phyloP scores from a whole-genome alignment of 495 filamentous ascomycete genomes.

The Aspergillus bertholletiae region DNA sequence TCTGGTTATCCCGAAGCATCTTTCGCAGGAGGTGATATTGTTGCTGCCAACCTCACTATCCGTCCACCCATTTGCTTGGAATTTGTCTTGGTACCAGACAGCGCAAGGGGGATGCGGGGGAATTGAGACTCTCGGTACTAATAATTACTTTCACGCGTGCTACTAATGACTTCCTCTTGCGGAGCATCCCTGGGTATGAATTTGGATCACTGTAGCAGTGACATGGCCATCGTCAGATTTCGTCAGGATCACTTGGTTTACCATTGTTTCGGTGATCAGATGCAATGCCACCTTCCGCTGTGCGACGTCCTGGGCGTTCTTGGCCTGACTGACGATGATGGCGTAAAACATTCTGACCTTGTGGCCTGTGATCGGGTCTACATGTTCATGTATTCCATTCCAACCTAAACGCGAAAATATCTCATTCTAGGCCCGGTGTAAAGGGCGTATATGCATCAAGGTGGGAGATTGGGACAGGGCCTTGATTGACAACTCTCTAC shows the following conservation, averaged over 20 bases:
- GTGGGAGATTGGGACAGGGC: slow-evolving; percentile 26
- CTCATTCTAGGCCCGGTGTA: slow-evolving; percentile 31
- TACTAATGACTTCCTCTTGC: slow-evolving; percentile 35
- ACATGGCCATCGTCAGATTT: slow-evolving; percentile 14
- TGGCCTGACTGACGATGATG: slow-evolving; percentile 20
- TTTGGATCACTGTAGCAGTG: slow-evolving; percentile 30
- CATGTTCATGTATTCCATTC: slow-evolving; percentile 12
- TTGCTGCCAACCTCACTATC: slow-evolving; percentile 8
- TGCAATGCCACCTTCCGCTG: slow-evolving; percentile 43
- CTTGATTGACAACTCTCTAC: slow-evolving; percentile 52
- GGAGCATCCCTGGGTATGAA: slow-evolving; percentile 23
- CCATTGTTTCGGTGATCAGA: slow-evolving; percentile 41
- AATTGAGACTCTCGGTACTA: no score
- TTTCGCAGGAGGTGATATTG: slow-evolving; percentile 28
- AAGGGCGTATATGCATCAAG: slow-evolving; percentile 48
- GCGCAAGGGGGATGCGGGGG: no score
- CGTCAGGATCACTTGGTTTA: slow-evolving; percentile 37
- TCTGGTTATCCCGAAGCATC: slow-evolving; percentile 22
- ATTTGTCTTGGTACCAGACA: no score
- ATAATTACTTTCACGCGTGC: slow-evolving; percentile 45
- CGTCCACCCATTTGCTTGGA: slow-evolving; percentile 19
- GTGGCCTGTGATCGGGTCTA: slow-evolving; percentile 19
- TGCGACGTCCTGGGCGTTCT: slow-evolving; percentile 31
- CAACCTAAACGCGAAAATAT: slow-evolving; percentile 22
- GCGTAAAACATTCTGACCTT: slow-evolving; percentile 22